phyloP scores from a whole-genome alignment of 1,284 basidiomycete species.

The Ustilago bromivora region DNA sequence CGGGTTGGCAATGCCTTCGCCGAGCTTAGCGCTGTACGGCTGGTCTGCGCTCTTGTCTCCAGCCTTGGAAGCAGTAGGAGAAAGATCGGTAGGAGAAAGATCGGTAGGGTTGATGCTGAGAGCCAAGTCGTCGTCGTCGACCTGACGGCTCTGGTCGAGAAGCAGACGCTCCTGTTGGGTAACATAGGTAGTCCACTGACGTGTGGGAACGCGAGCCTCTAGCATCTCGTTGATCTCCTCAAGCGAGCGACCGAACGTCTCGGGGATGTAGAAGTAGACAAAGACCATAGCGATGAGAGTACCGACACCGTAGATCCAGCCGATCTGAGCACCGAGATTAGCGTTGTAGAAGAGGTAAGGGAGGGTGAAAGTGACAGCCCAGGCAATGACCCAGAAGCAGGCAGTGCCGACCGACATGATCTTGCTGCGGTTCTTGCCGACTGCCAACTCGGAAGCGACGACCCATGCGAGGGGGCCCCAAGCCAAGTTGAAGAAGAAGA shows the following conservation, averaged over 20 bases:
- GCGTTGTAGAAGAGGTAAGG: constrained; percentile 67
- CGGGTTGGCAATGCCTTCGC: constrained; percentile 20
- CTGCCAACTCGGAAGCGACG: constrained; percentile 70
- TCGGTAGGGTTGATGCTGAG: constrained; percentile 31
- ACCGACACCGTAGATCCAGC: constrained; percentile 70
- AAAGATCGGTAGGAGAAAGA: constrained; percentile 28
- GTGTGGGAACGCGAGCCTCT: constrained; percentile 53
- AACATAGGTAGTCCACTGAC: constrained; percentile 55
- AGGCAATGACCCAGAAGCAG: constrained; percentile 72
- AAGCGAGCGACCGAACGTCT: constrained; percentile 57
- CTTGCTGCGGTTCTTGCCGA: constrained; percentile 71
- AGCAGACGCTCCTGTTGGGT: constrained; percentile 45
- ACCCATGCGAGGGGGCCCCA: constrained; percentile 72
- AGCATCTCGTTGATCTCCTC: constrained; percentile 67
- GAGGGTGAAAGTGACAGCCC: constrained; percentile 69
- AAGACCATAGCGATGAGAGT: constrained; percentile 70
- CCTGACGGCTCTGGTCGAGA: constrained; percentile 37
- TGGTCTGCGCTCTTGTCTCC: constrained; percentile 39
- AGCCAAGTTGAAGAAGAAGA: constrained; percentile 71
- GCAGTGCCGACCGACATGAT: constrained; percentile 72
- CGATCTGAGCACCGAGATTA: constrained; percentile 70
- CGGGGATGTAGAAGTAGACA: constrained; percentile 72
- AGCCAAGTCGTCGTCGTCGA: constrained; percentile 27
- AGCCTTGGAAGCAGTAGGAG: constrained; percentile 21
- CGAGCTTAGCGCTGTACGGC: constrained; percentile 15